phyloP scores from a whole-genome alignment of 1,284 basidiomycete species.

The Malassezia dermatis region DNA sequence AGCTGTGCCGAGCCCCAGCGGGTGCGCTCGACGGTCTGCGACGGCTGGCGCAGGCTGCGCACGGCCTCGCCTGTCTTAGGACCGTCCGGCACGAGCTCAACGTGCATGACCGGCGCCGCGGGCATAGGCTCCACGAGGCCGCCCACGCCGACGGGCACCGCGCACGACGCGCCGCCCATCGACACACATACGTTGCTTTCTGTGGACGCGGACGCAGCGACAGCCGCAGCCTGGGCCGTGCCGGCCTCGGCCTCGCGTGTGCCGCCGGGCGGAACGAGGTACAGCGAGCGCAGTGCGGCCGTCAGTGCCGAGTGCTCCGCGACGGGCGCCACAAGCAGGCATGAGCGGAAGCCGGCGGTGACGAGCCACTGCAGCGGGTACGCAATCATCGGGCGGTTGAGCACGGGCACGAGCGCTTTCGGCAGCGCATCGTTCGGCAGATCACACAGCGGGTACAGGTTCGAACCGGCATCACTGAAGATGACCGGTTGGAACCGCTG shows the following conservation, averaged over 20 bases:
- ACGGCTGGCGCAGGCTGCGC: slow-evolving; percentile 9
- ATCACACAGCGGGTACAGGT: slow-evolving; percentile 41
- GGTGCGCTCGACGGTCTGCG: not conserved
- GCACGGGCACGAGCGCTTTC: slow-evolving; percentile 44
- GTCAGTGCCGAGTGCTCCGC: slow-evolving; percentile 33
- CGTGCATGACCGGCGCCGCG: slow-evolving; percentile 21
- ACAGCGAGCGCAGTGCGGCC: slow-evolving; percentile 32
- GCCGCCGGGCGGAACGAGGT: slow-evolving; percentile 26
- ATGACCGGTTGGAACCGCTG: slow-evolving; percentile 39
- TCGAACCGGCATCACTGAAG: slow-evolving; percentile 39
- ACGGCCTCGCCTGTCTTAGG: slow-evolving; percentile 22
- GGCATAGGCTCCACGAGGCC: slow-evolving; percentile 1
- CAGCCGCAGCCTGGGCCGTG: slow-evolving; percentile 12
- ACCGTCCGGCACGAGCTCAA: slow-evolving; percentile 38
- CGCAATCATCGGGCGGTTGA: slow-evolving; percentile 43
- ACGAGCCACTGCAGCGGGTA: slow-evolving; percentile 41
- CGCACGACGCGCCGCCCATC: slow-evolving; percentile 16
- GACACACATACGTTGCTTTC: slow-evolving; percentile 29
- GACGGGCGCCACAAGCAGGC: slow-evolving; percentile 37
- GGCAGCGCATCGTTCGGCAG: slow-evolving; percentile 21
- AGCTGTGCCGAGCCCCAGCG: slow-evolving; percentile 40
- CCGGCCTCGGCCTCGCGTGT: slow-evolving; percentile 15
- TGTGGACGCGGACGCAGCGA: slow-evolving; percentile 19
- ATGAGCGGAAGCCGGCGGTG: slow-evolving; percentile 32
- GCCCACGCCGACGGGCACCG: not conserved